Evolutionary conservation across 495 filamentous ascomycete genomes (phyloP), one percentile per base, ranked within the genome.

Genomic region (Penicillium coprophilum): DNA sequence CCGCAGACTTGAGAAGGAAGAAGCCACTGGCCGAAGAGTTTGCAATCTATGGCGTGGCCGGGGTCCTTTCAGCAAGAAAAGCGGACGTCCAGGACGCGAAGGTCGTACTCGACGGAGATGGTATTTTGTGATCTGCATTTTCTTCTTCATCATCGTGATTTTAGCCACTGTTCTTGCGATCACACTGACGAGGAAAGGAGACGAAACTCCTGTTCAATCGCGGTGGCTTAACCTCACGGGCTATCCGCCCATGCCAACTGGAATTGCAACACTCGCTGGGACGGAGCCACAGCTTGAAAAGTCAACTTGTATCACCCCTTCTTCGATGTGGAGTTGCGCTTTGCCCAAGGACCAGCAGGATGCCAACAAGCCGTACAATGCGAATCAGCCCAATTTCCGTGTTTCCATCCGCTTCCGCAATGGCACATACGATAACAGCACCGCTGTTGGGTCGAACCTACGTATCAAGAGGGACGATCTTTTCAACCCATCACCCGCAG

Each of bases 221-320:
- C 74, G 82, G 31, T 96, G 88, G 84, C 77, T 95, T 31, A 96
- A 95, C 63, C 68, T 96, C 24, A 95, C 92, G 1, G 85, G 85
- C 24, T 96, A 88, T 59, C 92, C 92, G 32, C 87, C 92, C 0
- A 90, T 96, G 54, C 89, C 88, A 9, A 92, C 88, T 0, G 92
- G 92, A 2, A 77, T 95, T 50, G 77, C 85, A 28, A 95, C 91
- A 0, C 80, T 96, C 27, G 79, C 85, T 3, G 85, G 83, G 3
- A 81, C 91, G 3, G 80, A 86, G 32, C 75, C 84, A 34, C 75
- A 80, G 1, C 65, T 75, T 1, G 71, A 82, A 12, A 78, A 79
- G 19, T 81, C 83, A 4, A 82, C 79, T 5, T 96, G 92, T 58
- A 82, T 91, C 23, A 71, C 72, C 3, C 87, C 89, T 6, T 65